Evolutionary conservation across 768 basidiomycete species (phyloP).

Genomic region (Mycena maculata): DNA sequence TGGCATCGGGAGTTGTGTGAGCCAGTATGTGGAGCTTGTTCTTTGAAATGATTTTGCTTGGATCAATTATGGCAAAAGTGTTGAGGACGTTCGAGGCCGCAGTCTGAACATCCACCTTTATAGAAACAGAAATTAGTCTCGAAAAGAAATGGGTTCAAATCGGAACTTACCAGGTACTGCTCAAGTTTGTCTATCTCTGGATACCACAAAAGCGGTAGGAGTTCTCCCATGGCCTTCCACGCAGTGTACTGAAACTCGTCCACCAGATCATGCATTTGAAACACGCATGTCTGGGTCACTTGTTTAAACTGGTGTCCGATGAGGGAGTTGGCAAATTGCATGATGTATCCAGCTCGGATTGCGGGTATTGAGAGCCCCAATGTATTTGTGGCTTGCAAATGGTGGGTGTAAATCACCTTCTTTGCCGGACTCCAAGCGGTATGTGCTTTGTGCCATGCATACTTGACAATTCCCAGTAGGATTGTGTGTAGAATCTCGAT

Average conservation of each 20-base stretch:
- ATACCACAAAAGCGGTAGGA: conserved; percentile 44
- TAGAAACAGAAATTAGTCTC: background rate
- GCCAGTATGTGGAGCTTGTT: background rate
- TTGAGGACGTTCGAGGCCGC: background rate
- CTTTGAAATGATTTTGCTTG: background rate
- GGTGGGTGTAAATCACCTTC: conserved; percentile 28
- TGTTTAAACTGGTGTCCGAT: conserved; percentile 45
- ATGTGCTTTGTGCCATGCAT: conserved; percentile 42
- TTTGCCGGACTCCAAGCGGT: conserved; percentile 27
- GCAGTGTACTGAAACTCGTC: conserved; percentile 31
- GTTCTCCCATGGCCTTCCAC: conserved; percentile 37
- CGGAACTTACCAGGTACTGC: conserved; percentile 35
- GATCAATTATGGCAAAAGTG: background rate
- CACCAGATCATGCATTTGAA: conserved; percentile 41
- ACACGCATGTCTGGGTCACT: conserved; percentile 37
- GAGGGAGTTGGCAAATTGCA: conserved; percentile 41
- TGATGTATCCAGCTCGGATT: conserved; percentile 40
- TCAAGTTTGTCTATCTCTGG: conserved; percentile 38
- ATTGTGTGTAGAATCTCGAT: conserved; percentile 44
- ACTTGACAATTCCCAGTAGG: conserved; percentile 44
- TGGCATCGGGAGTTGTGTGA: background rate
- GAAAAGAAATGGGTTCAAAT: background rate
- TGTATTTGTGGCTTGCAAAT: conserved; percentile 34
- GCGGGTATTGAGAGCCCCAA: conserved; percentile 38
- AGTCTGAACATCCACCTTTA: background rate